Evolutionary conservation across 129 eudicot genomes (phyloP).

Genomic region (Saposhnikovia divaricata): DNA sequence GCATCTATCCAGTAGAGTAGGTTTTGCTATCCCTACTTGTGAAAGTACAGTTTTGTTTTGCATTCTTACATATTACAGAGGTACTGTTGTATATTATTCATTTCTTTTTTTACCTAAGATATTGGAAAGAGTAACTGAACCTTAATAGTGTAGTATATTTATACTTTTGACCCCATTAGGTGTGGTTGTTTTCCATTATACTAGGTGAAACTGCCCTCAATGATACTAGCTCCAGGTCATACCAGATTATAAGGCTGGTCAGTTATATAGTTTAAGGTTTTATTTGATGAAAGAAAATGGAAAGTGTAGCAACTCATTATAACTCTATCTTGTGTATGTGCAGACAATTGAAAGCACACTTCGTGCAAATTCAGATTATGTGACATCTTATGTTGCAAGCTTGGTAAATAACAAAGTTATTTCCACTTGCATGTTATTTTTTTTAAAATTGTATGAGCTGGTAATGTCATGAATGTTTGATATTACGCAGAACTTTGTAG

Average conservation of each 20-base stretch:
- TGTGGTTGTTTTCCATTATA: too few relatives aligned
- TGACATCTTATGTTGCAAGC: constrained; percentile 86
- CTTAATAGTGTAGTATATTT: too few relatives aligned
- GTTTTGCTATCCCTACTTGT: too few relatives aligned
- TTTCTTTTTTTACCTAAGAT: too few relatives aligned
- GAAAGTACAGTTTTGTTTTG: too few relatives aligned
- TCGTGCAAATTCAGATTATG: constrained; percentile 76
- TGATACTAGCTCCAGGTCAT: constrained; percentile 93
- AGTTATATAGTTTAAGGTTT: background rate
- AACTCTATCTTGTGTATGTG: constrained; percentile 17
- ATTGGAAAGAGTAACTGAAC: too few relatives aligned
- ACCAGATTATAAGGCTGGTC: constrained; percentile 94
- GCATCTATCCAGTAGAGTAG: too few relatives aligned
- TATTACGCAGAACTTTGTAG: constrained; percentile 79
- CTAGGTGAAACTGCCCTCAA: constrained; percentile 94
- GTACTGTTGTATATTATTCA: too few relatives aligned
- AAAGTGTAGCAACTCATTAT: background rate
- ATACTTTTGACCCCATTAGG: too few relatives aligned
- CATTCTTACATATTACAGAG: too few relatives aligned
- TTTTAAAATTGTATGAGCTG: background rate
- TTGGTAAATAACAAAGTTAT: constrained; percentile 37
- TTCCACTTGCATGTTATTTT: background rate
- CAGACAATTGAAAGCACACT: constrained; percentile 96
- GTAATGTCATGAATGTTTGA: background rate
- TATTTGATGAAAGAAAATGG: constrained; percentile 10